phyloP scores from a whole-genome alignment of 306 rosid species.

The Mucuna pruriens region DNA sequence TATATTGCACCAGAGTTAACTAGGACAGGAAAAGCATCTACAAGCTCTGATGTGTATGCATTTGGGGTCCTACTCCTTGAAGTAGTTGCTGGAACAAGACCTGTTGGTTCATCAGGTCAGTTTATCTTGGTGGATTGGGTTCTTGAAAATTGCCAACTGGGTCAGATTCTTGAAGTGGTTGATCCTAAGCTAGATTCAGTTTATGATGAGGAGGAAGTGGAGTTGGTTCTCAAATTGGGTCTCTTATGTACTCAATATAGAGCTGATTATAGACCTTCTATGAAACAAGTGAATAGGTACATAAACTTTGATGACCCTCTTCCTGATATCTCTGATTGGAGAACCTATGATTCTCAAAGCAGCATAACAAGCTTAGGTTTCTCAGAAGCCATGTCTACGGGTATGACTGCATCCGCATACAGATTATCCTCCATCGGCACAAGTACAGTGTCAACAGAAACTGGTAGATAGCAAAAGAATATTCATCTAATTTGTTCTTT shows the following conservation, averaged over 20 bases:
- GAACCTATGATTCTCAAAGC: slow-evolving; percentile 14
- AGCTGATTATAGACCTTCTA: slow-evolving; percentile 8
- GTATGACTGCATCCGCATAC: neutral
- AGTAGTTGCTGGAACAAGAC: slow-evolving; percentile 5
- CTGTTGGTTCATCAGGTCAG: neutral
- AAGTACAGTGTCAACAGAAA: neutral
- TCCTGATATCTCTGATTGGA: neutral
- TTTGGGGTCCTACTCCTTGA: slow-evolving; percentile 28
- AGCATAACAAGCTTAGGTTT: neutral
- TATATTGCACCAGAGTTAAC: slow-evolving; percentile 32
- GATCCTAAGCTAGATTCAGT: slow-evolving; percentile 15
- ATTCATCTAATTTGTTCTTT: neutral
- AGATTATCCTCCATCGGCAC: neutral
- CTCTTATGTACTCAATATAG: neutral
- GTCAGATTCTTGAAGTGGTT: slow-evolving; percentile 34
- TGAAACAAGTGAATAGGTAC: slow-evolving; percentile 30
- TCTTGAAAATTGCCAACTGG: neutral
- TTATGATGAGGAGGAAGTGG: slow-evolving; percentile 20
- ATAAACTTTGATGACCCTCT: slow-evolving; percentile 23
- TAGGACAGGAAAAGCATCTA: slow-evolving; percentile 12
- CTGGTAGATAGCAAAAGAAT: neutral
- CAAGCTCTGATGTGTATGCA: slow-evolving; percentile 31
- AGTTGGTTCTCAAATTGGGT: slow-evolving; percentile 20
- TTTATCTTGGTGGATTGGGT: slow-evolving; percentile 28
- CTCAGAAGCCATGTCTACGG: neutral